Base-by-base conservation (phyloP, 1,284 basidiomycete species). In the Gastroboletus turbinatus region DNA sequence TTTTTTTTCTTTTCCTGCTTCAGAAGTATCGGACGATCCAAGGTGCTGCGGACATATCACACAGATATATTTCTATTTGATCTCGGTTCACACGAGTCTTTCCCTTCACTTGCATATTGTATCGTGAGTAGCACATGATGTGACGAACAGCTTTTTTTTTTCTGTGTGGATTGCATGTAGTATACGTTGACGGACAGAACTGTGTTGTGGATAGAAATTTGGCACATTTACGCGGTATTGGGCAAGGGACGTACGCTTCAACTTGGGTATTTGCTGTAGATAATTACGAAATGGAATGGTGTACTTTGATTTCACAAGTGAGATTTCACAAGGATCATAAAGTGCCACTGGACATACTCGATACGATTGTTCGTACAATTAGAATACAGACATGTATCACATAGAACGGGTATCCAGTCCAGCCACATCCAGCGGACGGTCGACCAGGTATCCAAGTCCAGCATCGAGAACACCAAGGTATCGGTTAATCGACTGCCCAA, bases 31-130 rank as follows among this genome's bases (percentile, higher is more conserved):
- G 52, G 53, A 44, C 38, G 40, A 35, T 46, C 10, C 42, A 32
- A 30, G 46, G 29, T 53, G 35, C 40, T 48, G 21, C 50, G 65
- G 67, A 69, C 60, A 50, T 46, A 49, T 51, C 13, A 35, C 30
- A 53, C 55, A 46, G 52, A 65, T 56, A 50, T 53, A 52, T 39
- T 44, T 46, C 29, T 50, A 63, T 57, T 38, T 48, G 43, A 63
- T 62, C 39, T 40, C 33, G 45, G 40, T 50, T 56, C 50, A 50
- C 5, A 5, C 13, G 35, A 29, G 21, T 38, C 23, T 50, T 51
- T 48, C 14, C 46, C 38, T 46, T 52, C 29, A 55, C 27, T 29
- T 46, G 51, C 25, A 54, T 43, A 51, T 33, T 56, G 46, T 63
- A 62, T 62, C 36, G 13, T 35, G 53, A 53, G 19, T 35, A 53